Evolutionary conservation across 306 rosid species (phyloP).

Genomic region (Castanea crenata): DNA sequence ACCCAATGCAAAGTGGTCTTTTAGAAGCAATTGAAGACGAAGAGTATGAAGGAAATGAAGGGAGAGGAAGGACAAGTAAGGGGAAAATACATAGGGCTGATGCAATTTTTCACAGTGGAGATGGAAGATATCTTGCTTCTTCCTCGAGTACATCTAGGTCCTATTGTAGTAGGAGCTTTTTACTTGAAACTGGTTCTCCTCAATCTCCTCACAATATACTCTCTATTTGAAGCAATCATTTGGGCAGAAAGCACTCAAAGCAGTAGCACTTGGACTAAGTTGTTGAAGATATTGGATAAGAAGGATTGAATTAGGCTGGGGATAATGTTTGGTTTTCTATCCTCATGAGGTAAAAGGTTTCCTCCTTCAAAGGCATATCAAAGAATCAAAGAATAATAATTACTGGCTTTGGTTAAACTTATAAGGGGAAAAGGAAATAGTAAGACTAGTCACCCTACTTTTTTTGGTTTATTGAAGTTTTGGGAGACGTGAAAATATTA

Average conservation of each 20-base stretch:
- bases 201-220: conserved; percentile 71
- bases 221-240: conserved; percentile 40
- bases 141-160: conserved; percentile 98
- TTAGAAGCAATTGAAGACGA: conserved; percentile 59
- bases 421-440: not conserved
- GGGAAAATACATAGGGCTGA: conserved; percentile 64
- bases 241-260: not conserved
- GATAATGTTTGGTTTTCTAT: not conserved
- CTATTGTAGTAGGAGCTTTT: conserved; percentile 87
- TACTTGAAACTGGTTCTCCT: conserved; percentile 86
- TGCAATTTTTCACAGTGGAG: conserved; percentile 63
- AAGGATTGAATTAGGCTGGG: not conserved
- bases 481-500: not conserved
- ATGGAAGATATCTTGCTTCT: conserved; percentile 89
- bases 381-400: not conserved
- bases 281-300: not conserved
- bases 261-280: not conserved
- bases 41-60: conserved; percentile 57
- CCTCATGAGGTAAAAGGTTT: not conserved
- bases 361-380: not conserved
- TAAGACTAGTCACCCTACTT: not conserved
- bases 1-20: conserved; percentile 78
- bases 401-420: not conserved
- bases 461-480: not conserved
- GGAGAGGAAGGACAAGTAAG: conserved; percentile 64